These are phyloP conservation scores for Ceriops decandra DNA, from an alignment of 345 rosid genomes.

Conservation along the genomic window DNA sequence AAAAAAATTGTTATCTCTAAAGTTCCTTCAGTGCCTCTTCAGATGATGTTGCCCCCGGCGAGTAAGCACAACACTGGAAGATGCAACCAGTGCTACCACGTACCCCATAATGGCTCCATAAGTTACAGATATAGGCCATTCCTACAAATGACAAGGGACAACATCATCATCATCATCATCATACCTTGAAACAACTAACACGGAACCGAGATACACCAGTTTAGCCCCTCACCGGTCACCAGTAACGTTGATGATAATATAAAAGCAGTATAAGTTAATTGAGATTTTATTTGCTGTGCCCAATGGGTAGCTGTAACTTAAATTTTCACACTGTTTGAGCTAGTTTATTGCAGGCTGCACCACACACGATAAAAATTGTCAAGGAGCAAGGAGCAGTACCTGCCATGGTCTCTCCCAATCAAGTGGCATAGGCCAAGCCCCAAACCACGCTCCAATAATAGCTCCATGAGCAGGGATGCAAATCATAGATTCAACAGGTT, in stretches of 20 bases:
- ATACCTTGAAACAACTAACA: background rate
- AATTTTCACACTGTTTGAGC: too few species aligned
- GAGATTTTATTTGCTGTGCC: too few species aligned
- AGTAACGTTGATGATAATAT: too few species aligned
- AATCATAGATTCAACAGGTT: conserved; percentile 59
- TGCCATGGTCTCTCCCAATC: conserved; percentile 99
- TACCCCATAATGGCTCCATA: conserved; percentile 70
- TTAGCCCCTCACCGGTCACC: too few species aligned
- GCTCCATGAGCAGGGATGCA: conserved; percentile 78
- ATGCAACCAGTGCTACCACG: conserved; percentile 40
- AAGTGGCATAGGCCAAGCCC: conserved; percentile 99
- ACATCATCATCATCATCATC: background rate
- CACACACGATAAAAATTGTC: background rate
- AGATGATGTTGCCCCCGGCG: conserved; percentile 9
- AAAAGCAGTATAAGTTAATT: too few species aligned
- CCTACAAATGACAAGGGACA: conserved; percentile 35
- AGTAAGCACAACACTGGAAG: conserved; percentile 13
- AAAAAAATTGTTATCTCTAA: background rate
- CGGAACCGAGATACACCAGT: too few species aligned
- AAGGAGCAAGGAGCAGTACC: conserved; percentile 34
- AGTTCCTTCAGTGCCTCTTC: conserved; percentile 16
- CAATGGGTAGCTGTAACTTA: background rate
- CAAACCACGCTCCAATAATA: conserved; percentile 86
- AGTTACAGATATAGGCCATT: conserved; percentile 88
- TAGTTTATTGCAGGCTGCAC: background rate